Evolutionary conservation across 1,139 yeast species (phyloP).

Genomic region (Lodderomyces theae): DNA sequence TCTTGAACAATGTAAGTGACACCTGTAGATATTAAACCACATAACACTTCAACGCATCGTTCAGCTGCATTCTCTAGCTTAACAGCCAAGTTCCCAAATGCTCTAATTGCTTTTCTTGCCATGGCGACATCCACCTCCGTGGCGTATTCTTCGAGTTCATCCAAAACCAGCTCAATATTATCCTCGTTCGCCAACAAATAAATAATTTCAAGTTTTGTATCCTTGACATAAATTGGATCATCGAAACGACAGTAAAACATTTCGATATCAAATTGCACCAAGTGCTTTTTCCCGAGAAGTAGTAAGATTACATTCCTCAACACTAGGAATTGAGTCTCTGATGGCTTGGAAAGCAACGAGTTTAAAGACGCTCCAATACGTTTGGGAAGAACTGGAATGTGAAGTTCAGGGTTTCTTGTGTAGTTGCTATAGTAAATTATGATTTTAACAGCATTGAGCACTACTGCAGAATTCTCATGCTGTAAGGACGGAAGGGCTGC

Average conservation of each 20-base stretch:
- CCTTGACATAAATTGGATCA: constrained; percentile 86
- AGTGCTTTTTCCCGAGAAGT: constrained; percentile 61
- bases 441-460: constrained; percentile 69
- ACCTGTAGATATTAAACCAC: constrained; percentile 61
- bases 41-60: constrained; percentile 61
- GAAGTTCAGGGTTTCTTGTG: constrained; percentile 43
- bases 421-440: constrained; percentile 74
- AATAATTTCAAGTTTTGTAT: constrained; percentile 84
- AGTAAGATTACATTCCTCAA: constrained; percentile 77
- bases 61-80: constrained; percentile 58
- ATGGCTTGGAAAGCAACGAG: constrained; percentile 69
- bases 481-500: constrained; percentile 70
- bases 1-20: constrained; percentile 81
- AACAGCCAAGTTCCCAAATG: constrained; percentile 85
- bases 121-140: constrained; percentile 81
- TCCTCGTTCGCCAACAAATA: constrained; percentile 69
- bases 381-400: constrained; percentile 51
- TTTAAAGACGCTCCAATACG: constrained; percentile 72
- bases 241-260: constrained; percentile 79
- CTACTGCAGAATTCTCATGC: constrained; percentile 81
- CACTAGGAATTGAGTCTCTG: constrained; percentile 82
- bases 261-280: constrained; percentile 65
- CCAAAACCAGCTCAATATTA: constrained; percentile 61
- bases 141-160: constrained; percentile 82
- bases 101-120: constrained; percentile 84